A percentile compares a stretch with the other conserved stretches of the same genome.
Evolutionary conservation across 495 filamentous ascomycete species (phyloP).

Genomic region (Xylaria flabelliformis): DNA sequence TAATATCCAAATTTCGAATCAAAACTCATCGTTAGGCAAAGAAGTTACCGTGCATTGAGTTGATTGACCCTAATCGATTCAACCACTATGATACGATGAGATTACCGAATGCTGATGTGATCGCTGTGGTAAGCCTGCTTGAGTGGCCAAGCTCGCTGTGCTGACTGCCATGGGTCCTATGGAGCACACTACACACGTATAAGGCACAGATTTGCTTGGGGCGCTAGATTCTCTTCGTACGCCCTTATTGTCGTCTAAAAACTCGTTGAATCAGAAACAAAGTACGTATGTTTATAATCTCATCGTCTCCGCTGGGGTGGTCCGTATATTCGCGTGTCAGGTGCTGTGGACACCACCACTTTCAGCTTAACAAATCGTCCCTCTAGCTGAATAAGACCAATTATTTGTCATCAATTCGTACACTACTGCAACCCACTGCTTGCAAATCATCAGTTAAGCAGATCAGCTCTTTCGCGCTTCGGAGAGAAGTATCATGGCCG

Average conservation of each 20-base stretch:
- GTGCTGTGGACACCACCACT: neutral
- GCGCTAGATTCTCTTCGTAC: neutral
- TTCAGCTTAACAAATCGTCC: neutral
- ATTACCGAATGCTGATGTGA: neutral
- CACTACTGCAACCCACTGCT: neutral
- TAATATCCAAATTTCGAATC: neutral
- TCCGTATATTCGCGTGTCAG: neutral
- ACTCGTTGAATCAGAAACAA: neutral
- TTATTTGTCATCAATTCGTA: constrained; percentile 3
- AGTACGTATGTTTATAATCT: neutral
- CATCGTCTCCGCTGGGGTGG: neutral
- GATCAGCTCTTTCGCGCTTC: neutral
- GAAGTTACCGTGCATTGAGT: neutral
- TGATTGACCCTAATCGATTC: neutral
- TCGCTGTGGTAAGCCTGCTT: neutral
- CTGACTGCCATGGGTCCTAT: neutral
- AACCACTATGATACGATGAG: neutral
- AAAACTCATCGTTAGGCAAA: neutral
- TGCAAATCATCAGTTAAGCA: constrained; percentile 22
- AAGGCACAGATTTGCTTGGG: neutral
- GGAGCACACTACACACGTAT: neutral
- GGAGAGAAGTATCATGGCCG: neutral
- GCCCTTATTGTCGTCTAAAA: neutral
- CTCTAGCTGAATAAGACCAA: neutral
- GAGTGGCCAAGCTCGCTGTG: constrained; percentile 11